A percentile compares a stretch with the other conserved stretches of the same genome.
These are phyloP conservation scores for Ramaria rubella DNA, from an alignment of 768 basidiomycete genomes.

Conservation along the genomic window DNA sequence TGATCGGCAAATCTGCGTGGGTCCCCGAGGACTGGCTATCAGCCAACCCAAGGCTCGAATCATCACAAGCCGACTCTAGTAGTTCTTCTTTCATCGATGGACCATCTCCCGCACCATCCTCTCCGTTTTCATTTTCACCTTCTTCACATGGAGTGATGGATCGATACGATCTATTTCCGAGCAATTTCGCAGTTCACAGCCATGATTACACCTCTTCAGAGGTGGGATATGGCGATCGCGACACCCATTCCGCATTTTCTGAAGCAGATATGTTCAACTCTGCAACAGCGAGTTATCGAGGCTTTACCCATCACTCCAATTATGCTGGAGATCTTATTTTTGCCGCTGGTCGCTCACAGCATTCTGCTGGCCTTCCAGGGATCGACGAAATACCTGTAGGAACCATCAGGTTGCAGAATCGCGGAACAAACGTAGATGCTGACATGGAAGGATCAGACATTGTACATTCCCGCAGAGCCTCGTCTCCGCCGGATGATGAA, in stretches of 20 bases:
- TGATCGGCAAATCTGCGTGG: conserved; percentile 84
- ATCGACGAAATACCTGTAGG: conserved; percentile 72
- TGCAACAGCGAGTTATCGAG: conserved; percentile 51
- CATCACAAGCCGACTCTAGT: conserved; percentile 36
- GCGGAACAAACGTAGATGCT: conserved; percentile 14
- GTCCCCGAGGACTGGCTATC: conserved; percentile 80
- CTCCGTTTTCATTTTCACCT: conserved; percentile 49
- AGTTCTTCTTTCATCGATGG: conserved; percentile 32
- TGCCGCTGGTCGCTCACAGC: conserved; percentile 56
- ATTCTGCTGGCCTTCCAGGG: conserved; percentile 47
- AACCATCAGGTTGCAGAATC: conserved; percentile 64
- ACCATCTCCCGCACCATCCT: conserved; percentile 54
- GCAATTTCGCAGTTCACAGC: conserved; percentile 32
- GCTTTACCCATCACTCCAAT: conserved; percentile 77
- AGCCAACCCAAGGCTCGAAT: conserved; percentile 71
- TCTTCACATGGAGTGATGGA: conserved; percentile 70
- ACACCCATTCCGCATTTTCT: conserved; percentile 65
- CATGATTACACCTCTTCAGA: conserved; percentile 50
- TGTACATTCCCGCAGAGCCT: neutral
- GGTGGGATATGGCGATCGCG: conserved; percentile 41
- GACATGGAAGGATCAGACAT: conserved; percentile 7
- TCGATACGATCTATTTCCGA: conserved; percentile 72
- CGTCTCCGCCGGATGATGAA: conserved; percentile 7
- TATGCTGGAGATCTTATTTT: conserved; percentile 84
- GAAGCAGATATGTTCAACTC: conserved; percentile 47